Conservation (phyloP, 2,329 filamentous ascomycete genomes). For the Aureobasidium sp. region DNA sequence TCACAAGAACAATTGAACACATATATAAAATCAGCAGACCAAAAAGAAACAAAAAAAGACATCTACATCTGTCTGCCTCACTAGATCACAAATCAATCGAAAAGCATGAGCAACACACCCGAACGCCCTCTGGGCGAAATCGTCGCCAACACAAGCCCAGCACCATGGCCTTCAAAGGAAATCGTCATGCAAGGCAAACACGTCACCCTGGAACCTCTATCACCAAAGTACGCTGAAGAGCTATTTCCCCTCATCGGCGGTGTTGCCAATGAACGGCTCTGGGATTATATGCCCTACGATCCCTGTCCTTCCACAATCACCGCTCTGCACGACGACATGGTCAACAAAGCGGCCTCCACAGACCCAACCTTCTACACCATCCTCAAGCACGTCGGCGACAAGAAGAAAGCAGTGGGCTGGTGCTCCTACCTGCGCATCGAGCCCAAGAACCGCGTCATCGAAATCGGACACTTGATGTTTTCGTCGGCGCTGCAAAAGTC, state of each 20-base stretch:
- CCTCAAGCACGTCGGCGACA: slow-evolving; percentile 24
- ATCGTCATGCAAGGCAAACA: slow-evolving; percentile 16
- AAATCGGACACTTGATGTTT: slow-evolving; percentile 53
- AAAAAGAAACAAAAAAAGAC: neutral
- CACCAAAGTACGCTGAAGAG: slow-evolving; percentile 13
- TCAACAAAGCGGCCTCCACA: slow-evolving; percentile 20
- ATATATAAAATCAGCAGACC: neutral
- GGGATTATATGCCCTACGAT: slow-evolving; percentile 36
- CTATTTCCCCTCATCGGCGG: slow-evolving; percentile 19
- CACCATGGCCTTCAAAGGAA: slow-evolving; percentile 7
- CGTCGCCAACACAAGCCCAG: neutral
- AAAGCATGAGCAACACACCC: neutral
- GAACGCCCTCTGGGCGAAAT: slow-evolving; percentile 1
- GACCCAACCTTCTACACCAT: slow-evolving; percentile 43
- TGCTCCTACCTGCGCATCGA: slow-evolving; percentile 40
- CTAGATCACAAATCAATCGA: neutral
- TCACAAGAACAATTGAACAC: neutral
- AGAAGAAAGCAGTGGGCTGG: slow-evolving; percentile 38
- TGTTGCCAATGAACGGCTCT: slow-evolving; percentile 25
- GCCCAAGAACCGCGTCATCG: slow-evolving; percentile 44
- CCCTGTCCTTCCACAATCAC: slow-evolving; percentile 28
- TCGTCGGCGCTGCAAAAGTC: slow-evolving; percentile 47
- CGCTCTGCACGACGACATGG: slow-evolving; percentile 24
- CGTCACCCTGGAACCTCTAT: slow-evolving; percentile 16
- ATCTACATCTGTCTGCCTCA: too few relatives aligned